phyloP scores from a whole-genome alignment of 2,329 filamentous ascomycete species.

The Botrytis byssoidea region DNA sequence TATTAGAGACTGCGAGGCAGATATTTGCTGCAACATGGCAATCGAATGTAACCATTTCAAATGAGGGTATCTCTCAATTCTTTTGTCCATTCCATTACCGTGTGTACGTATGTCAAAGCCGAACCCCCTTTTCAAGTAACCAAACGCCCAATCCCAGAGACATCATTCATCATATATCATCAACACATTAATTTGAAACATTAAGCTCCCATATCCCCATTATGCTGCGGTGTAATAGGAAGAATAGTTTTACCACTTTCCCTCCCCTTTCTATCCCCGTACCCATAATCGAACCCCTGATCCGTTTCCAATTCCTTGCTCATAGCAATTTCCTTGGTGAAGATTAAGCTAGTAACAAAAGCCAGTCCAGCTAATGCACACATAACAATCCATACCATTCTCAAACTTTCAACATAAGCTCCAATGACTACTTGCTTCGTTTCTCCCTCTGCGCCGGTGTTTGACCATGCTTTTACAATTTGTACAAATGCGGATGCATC shows the following conservation, averaged over 20 bases:
- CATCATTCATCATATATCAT: neutral
- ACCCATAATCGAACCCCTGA: constrained; percentile 18
- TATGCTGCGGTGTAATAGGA: neutral
- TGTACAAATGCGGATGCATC: constrained; percentile 30
- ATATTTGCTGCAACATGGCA: too few relatives aligned
- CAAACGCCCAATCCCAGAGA: neutral
- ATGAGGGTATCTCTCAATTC: neutral
- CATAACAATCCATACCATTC: constrained; percentile 34
- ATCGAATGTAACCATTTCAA: neutral
- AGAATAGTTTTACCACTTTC: neutral
- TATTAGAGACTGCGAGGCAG: too few relatives aligned
- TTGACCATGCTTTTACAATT: constrained; percentile 27
- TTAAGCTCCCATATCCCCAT: neutral
- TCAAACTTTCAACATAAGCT: constrained; percentile 30
- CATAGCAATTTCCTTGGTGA: constrained; percentile 53
- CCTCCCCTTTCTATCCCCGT: neutral
- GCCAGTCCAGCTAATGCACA: constrained; percentile 28
- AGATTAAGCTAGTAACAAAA: constrained; percentile 41
- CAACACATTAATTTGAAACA: neutral
- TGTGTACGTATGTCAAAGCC: neutral
- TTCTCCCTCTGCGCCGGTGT: constrained; percentile 19
- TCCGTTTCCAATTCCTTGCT: constrained; percentile 42
- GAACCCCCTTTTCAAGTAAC: fast-evolving
- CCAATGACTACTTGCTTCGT: constrained; percentile 22
- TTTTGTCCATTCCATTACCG: neutral